These are phyloP conservation scores for Maudiozyma serrabonitensis DNA, from an alignment of 805 yeast genomes.

Conservation along the genomic window DNA sequence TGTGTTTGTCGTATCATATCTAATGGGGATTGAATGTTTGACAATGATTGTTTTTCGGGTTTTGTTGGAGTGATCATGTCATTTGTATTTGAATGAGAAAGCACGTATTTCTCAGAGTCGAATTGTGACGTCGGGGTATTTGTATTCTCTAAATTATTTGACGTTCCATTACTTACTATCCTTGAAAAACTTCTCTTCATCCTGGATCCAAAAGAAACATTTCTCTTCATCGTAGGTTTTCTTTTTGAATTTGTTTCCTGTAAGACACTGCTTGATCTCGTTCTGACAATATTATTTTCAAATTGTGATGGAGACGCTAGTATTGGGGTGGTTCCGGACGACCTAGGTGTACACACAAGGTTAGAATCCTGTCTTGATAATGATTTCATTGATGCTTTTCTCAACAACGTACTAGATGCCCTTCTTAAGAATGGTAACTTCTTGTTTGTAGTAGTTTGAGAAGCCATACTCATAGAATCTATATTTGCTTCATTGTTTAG, in stretches of 20 bases:
- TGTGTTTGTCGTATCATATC: background rate
- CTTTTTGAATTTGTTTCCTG: background rate
- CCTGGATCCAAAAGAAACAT: constrained; percentile 1
- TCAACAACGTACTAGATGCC: constrained; percentile 25
- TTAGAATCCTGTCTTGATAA: background rate
- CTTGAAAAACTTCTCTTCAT: constrained; percentile 4
- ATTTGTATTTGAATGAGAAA: background rate
- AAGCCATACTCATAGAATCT: background rate
- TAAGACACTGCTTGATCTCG: background rate
- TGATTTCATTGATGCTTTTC: constrained; percentile 17
- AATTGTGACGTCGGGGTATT: background rate
- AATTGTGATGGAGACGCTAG: background rate
- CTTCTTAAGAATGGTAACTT: constrained; percentile 23
- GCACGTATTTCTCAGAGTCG: too few relatives aligned
- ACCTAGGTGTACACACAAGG: background rate
- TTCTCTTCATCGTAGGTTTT: constrained; percentile 2
- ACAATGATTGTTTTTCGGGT: background rate
- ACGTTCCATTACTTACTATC: constrained; percentile 1
- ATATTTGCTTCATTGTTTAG: background rate
- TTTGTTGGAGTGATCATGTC: background rate
- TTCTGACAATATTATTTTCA: background rate
- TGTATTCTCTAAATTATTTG: background rate
- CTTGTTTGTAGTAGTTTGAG: constrained; percentile 3
- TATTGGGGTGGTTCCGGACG: background rate
- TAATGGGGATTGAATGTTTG: background rate